phyloP scores from a whole-genome alignment of 1,284 basidiomycete genomes.

The Rhodotorula sp. region DNA sequence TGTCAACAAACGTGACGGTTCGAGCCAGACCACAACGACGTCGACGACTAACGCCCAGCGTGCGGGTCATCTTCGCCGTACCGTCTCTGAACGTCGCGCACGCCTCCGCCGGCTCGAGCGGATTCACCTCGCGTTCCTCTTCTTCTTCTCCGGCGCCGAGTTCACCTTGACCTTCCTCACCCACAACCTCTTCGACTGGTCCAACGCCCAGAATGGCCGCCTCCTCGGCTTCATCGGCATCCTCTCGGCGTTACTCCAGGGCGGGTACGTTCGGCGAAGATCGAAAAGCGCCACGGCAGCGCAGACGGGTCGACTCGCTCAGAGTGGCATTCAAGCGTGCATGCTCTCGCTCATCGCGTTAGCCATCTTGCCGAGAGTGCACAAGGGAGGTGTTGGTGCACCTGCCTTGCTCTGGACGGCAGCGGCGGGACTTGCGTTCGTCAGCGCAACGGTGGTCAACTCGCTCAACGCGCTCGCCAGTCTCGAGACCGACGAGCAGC shows the following conservation, averaged over 20 bases:
- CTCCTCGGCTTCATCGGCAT: conserved; percentile 81
- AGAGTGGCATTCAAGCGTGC: conserved; percentile 70
- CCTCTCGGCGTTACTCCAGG: conserved; percentile 80
- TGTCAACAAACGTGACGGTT: neutral
- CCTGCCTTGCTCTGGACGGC: conserved; percentile 50
- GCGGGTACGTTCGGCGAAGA: conserved; percentile 77
- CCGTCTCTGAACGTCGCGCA: conserved; percentile 25
- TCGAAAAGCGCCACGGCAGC: conserved; percentile 74
- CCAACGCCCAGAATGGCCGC: conserved; percentile 81
- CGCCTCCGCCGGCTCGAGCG: conserved; percentile 56
- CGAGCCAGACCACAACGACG: neutral
- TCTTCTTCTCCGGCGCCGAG: conserved; percentile 85
- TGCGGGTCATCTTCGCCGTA: neutral
- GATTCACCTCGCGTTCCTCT: conserved; percentile 77
- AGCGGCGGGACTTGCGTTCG: conserved; percentile 79
- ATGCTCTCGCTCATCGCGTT: conserved; percentile 67
- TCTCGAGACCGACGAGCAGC: conserved; percentile 66
- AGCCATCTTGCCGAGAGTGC: conserved; percentile 63
- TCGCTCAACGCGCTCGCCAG: conserved; percentile 81
- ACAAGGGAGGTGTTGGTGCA: neutral
- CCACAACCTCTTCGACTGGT: conserved; percentile 78
- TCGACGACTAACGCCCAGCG: neutral
- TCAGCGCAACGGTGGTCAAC: conserved; percentile 87
- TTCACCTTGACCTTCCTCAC: conserved; percentile 89
- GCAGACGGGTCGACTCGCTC: conserved; percentile 33